Evolutionary conservation across 106 monocot genomes (phyloP), one percentile per base, ranked within the genome.

Genomic region (Platanthera guangdongensis): DNA sequence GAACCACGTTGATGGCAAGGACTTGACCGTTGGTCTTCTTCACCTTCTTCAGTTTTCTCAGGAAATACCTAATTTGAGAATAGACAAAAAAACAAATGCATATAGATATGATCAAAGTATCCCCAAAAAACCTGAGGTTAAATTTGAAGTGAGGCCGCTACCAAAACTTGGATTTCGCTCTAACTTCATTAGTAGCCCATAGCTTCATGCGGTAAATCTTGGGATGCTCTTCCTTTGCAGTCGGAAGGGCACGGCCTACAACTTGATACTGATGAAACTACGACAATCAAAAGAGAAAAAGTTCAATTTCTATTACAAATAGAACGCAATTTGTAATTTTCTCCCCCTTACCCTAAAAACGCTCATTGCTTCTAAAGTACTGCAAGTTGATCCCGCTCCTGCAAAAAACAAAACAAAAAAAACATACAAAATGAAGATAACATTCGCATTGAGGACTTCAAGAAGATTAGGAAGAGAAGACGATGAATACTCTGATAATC

Each of bases 201-300:
- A 92, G 84, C 92, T 95, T 95, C 95, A 95, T 92, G 30, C 92
- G 78, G 73, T 81, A 92, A 82, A 90, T 92, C 83, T 92, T 95
- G 4, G 92, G 95, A 47, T 92, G 92, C 73, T 92, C 90, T 72
- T 92, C 95, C 2, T 60, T 67, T 9, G 84, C 68, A 4, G 89
- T 84, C 6, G 92, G 95, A 12, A 86, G 92, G 7, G 92, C 92
- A 55, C 95, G 79, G 0, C 92, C 95, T 18, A 90, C 95, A 55
- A 92, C 95, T 77, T 92, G 95, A 78, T 92, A 95, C 82, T 95
- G 95, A 81, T 95, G 95, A 76, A 95, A 95, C 92, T 93, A 86
- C 81, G 7, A 18, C 21, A 28, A 25, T 30, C 25, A 25, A 64
- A 22, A 39, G 39, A 64, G 28, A 64, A 64, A 64, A 25, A 28